Evolutionary conservation across 140 eudicot species (phyloP).

Genomic region (Cichorium intybus): DNA sequence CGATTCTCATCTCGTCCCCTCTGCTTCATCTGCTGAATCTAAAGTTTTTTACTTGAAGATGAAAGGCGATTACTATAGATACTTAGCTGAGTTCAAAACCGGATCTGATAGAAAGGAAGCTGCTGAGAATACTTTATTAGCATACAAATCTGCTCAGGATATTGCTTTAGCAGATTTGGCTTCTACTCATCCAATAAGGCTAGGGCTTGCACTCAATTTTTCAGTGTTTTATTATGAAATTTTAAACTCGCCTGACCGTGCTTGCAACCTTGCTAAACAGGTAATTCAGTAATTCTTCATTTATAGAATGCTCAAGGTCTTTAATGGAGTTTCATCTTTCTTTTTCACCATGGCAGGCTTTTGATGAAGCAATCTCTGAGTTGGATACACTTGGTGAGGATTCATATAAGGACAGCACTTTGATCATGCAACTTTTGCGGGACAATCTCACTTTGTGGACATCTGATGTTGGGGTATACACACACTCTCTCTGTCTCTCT

Average conservation of each 20-base stretch:
- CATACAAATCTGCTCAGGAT: slow-evolving; percentile 71
- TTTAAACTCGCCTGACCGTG: slow-evolving; percentile 76
- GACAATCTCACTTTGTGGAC: slow-evolving; percentile 83
- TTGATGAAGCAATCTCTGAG: slow-evolving; percentile 82
- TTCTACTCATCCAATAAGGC: slow-evolving; percentile 76
- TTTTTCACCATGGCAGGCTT: slow-evolving; percentile 38
- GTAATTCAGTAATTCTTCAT: slow-evolving; percentile 39
- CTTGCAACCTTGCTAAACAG: slow-evolving; percentile 83
- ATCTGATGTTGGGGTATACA: slow-evolving; percentile 54
- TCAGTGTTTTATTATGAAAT: slow-evolving; percentile 77
- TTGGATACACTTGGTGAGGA: slow-evolving; percentile 77
- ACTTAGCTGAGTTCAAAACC: slow-evolving; percentile 57
- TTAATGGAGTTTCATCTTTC: too few relatives aligned
- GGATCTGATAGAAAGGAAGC: slow-evolving; percentile 69
- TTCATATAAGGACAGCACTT: slow-evolving; percentile 83
- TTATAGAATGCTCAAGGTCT: too few relatives aligned
- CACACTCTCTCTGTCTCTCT: slow-evolving; percentile 14
- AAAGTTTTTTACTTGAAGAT: slow-evolving; percentile 59
- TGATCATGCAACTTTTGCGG: slow-evolving; percentile 81
- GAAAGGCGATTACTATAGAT: slow-evolving; percentile 54
- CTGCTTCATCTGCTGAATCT: slow-evolving; percentile 54
- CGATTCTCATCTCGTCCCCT: slow-evolving; percentile 53
- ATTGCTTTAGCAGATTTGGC: slow-evolving; percentile 69
- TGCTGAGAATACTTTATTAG: slow-evolving; percentile 59
- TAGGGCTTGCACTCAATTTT: slow-evolving; percentile 78